Evolutionary conservation across 169 alveolate species (phyloP), one percentile per base, ranked within the genome.

Genomic region (Cyclospora cayetanensis): DNA sequence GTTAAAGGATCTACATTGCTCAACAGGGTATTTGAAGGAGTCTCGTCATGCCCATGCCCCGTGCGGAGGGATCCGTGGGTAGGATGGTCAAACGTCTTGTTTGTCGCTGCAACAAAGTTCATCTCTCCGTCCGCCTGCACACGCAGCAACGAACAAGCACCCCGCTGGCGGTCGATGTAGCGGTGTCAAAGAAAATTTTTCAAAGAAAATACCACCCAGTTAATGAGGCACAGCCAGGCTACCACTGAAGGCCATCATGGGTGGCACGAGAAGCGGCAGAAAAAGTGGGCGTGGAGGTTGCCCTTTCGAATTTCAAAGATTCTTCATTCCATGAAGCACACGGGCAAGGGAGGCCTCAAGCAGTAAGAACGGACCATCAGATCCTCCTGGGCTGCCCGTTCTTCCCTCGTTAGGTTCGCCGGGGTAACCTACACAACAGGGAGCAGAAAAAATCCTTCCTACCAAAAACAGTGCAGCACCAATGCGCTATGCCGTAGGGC

Each of bases 71-170:
- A 29, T 41, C 84, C 52, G 50, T 86, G 92, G 4, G 92, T 86
- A 31, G 92, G 92, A 25, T 86, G 92, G 37, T 86, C 86, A 37
- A 86, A 86, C 37, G 92, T 86, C 74, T 65, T 68, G 31, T 52
- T 22, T 52, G 92, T 86, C 31, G 92, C 92, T 9, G 92, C 85
- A 22, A 86, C 92, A n/a, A 86, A 86, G 29, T 37, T 37, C 43
- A 77, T 31, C 60, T 65, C 50, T 15, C 86, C 60, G 42, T 43
- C 53, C 46, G 35, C 85, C 72, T 66, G 72, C 92, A 65, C n/a
- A n/a, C 25, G 68, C 87, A 77, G 43, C 87, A 50, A 29, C 87
- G 52, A 11, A 72, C 60, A 15, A 72, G 84, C 84, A 72, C 60
- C 77, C n/a, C 60, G 60, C 9, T 50, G 18, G 25, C 25, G 18